Evolutionary conservation across 176 grass and related monocot genomes (phyloP).

Genomic region (Aegilops tauschii): DNA sequence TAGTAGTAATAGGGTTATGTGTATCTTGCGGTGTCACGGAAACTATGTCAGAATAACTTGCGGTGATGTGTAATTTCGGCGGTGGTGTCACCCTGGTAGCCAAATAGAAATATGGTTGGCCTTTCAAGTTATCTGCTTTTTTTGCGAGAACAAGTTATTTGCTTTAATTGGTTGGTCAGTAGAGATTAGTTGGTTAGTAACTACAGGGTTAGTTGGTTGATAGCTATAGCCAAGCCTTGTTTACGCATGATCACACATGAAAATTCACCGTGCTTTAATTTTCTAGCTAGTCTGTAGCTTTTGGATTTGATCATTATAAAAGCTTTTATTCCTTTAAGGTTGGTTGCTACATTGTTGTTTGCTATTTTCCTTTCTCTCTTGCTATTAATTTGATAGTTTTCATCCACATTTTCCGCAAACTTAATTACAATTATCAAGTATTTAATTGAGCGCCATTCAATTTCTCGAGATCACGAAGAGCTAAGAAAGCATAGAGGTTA

Average conservation of each 20-base stretch:
- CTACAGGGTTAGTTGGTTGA: constrained; percentile 6
- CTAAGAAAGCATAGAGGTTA: too few relatives aligned
- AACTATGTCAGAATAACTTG: too few relatives aligned
- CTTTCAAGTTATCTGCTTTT: constrained; percentile 11
- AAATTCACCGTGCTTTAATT: background rate
- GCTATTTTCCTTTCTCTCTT: background rate
- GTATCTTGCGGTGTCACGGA: too few relatives aligned
- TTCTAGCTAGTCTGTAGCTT: background rate
- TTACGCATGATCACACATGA: background rate
- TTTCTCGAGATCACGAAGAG: too few relatives aligned
- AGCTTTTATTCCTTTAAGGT: background rate
- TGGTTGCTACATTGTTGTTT: background rate
- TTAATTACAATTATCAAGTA: background rate
- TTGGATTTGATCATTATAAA: background rate
- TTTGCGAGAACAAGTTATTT: constrained; percentile 9
- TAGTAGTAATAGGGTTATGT: too few relatives aligned
- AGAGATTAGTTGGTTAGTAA: constrained; percentile 16
- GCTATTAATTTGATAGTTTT: background rate
- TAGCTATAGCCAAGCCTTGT: constrained; percentile 34
- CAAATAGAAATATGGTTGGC: background rate
- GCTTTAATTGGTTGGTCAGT: background rate
- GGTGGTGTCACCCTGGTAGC: background rate
- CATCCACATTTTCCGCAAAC: background rate
- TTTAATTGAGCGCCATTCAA: background rate
- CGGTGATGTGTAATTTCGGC: too few relatives aligned